Evolutionary conservation across 176 grass and related monocot genomes (phyloP).

Genomic region (Dendrocalamus sinicus): DNA sequence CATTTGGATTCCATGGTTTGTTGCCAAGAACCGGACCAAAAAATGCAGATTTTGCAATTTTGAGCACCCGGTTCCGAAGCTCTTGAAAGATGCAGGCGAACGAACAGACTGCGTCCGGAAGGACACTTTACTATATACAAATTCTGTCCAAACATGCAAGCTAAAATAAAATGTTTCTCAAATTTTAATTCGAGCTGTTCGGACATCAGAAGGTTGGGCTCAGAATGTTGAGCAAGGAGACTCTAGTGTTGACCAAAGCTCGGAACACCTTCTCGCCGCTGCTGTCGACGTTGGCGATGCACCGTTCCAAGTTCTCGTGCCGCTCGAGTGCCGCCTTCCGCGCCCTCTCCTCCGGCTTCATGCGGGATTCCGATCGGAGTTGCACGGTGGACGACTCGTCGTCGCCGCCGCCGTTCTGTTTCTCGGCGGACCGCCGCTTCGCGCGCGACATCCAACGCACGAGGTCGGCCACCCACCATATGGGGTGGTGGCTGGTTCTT

Average conservation of each 20-base stretch:
- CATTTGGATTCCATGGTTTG: conserved; percentile 14
- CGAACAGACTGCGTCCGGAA: background rate
- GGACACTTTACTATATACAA: conserved; percentile 30
- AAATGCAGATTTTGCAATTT: background rate
- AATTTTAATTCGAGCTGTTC: background rate
- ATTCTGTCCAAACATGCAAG: conserved; percentile 16
- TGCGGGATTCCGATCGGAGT: conserved; percentile 34
- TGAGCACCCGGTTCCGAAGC: conserved; percentile 16
- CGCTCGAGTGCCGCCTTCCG: conserved; percentile 44
- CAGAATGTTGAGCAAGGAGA: conserved; percentile 75
- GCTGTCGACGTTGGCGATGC: conserved; percentile 55
- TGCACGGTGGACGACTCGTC: conserved; percentile 24
- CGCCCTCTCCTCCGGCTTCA: conserved; percentile 52
- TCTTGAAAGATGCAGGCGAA: conserved; percentile 37
- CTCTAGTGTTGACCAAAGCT: conserved; percentile 59
- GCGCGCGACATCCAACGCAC: conserved; percentile 69
- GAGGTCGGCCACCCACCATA: conserved; percentile 71
- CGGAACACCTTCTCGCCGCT: conserved; percentile 68
- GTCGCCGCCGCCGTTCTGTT: background rate
- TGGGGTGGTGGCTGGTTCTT: conserved; percentile 20
- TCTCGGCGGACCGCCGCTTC: conserved; percentile 55
- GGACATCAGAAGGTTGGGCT: conserved; percentile 54
- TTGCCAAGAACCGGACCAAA: background rate
- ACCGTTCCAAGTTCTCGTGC: conserved; percentile 57
- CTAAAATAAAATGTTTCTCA: background rate